Conservation (phyloP, 2,329 filamentous ascomycete species). For the Ophiocordyceps unilateralis region DNA sequence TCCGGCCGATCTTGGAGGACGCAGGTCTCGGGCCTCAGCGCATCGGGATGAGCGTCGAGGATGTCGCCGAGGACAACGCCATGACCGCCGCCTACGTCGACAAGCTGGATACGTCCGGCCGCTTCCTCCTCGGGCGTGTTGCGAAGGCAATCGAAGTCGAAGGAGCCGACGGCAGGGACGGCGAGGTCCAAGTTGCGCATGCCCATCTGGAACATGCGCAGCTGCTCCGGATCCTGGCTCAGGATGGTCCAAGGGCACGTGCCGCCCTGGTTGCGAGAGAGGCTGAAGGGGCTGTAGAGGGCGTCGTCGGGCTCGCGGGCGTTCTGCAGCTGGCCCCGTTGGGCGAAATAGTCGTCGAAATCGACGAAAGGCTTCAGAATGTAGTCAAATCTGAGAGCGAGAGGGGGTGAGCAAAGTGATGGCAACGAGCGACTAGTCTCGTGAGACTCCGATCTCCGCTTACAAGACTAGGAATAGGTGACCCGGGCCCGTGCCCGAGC, state of each 20-base stretch:
- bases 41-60: neutral
- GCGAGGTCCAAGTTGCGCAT: neutral
- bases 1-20: neutral
- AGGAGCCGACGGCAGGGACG: neutral
- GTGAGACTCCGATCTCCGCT: neutral
- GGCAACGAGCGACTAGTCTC: too few species aligned
- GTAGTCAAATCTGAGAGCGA: neutral
- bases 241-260: neutral
- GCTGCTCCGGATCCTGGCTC: neutral
- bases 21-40: neutral
- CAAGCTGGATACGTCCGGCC: neutral
- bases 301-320: neutral
- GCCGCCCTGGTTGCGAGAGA: neutral
- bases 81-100: neutral
- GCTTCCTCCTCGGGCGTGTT: neutral
- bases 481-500: constrained; percentile 10
- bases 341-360: neutral
- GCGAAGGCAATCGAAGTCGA: neutral
- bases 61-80: neutral
- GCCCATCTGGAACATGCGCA: neutral
- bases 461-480: constrained; percentile 5
- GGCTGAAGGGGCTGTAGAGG: neutral
- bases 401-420: neutral
- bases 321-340: neutral
- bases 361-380: neutral